phyloP scores from a whole-genome alignment of 2,329 filamentous ascomycete genomes.

The Seiridium unicorne region DNA sequence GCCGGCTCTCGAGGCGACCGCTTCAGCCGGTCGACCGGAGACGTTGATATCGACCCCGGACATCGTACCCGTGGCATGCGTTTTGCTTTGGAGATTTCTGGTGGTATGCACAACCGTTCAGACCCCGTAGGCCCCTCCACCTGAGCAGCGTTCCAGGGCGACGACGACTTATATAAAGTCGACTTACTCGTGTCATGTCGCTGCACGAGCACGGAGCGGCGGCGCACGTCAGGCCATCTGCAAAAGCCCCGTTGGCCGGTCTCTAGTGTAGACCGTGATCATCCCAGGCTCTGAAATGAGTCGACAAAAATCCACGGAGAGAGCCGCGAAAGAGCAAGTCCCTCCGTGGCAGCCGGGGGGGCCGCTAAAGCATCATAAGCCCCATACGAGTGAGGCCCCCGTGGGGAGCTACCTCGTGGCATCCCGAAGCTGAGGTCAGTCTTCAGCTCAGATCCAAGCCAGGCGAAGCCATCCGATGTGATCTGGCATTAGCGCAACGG shows the following conservation, averaged over 20 bases:
- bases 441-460: not conserved
- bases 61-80: not conserved
- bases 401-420: not conserved
- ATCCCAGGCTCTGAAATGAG: not conserved
- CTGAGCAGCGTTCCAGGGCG: too few relatives aligned
- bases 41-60: not conserved
- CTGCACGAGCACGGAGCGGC: not conserved
- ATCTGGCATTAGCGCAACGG: too few relatives aligned
- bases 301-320: not conserved
- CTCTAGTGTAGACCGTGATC: not conserved
- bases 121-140: too few relatives aligned
- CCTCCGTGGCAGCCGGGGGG: conserved; percentile 4
- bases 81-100: too few relatives aligned
- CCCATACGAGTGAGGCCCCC: not conserved
- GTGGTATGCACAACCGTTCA: too few relatives aligned
- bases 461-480: not conserved
- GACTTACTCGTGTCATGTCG: not conserved
- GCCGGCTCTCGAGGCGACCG: not conserved
- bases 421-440: not conserved
- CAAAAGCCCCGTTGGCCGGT: not conserved
- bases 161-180: not conserved
- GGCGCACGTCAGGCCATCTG: not conserved
- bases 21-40: not conserved
- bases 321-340: conserved; percentile 6
- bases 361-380: not conserved